These are phyloP conservation scores for Phialocephala sp. DNA, from an alignment of 2,329 filamentous ascomycete species.

Conservation along the genomic window DNA sequence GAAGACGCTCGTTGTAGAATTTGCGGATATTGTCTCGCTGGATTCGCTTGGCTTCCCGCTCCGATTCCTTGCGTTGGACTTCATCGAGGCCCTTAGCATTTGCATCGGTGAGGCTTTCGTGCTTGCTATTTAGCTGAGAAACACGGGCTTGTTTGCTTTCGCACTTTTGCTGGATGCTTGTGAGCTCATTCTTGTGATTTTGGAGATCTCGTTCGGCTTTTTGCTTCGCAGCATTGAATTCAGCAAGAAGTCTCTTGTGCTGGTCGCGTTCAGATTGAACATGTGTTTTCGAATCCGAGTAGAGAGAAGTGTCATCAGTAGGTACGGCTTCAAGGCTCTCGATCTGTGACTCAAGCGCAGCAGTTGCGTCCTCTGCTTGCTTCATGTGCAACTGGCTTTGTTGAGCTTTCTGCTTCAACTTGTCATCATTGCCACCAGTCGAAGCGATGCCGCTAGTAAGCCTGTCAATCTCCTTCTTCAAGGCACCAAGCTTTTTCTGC, in stretches of 20 bases:
- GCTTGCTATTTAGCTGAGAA: constrained; percentile 74
- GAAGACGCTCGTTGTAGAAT: constrained; percentile 36
- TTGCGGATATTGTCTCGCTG: constrained; percentile 38
- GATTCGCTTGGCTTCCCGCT: constrained; percentile 37
- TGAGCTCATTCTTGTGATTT: constrained; percentile 67
- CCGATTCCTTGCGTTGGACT: constrained; percentile 41
- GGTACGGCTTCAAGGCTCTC: constrained; percentile 69
- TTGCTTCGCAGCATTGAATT: constrained; percentile 67
- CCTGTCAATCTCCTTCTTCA: constrained; percentile 77
- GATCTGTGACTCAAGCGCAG: constrained; percentile 62
- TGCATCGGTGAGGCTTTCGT: constrained; percentile 72
- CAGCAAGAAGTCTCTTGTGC: constrained; percentile 49
- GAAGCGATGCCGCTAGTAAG: constrained; percentile 70
- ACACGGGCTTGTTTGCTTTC: constrained; percentile 76
- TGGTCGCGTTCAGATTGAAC: constrained; percentile 55
- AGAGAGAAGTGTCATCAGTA: constrained; percentile 60
- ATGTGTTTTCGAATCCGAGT: constrained; percentile 60
- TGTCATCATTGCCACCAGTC: constrained; percentile 75
- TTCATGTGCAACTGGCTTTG: constrained; percentile 78
- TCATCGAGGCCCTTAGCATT: constrained; percentile 59
- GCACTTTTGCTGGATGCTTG: constrained; percentile 67
- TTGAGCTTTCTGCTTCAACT: constrained; percentile 74
- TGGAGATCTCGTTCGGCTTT: constrained; percentile 67
- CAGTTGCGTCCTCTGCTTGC: constrained; percentile 64
- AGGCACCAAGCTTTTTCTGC: constrained; percentile 68